A percentile compares a stretch with the other conserved stretches of the same genome.
Conservation (phyloP, 306 rosid genomes). For the Sesbania bispinosa region DNA sequence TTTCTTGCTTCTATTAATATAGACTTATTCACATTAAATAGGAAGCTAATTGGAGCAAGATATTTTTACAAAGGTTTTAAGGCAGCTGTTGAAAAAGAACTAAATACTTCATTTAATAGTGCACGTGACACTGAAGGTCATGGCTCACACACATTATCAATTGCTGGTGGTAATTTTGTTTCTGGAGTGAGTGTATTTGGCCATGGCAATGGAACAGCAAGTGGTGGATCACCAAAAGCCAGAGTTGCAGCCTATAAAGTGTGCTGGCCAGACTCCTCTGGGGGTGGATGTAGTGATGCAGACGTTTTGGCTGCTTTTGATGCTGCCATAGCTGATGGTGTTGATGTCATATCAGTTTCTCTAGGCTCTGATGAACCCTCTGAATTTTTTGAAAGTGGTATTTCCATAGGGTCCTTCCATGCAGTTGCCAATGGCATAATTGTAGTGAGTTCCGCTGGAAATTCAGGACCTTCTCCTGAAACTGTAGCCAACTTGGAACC, state of each 20-base stretch:
- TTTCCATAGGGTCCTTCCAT: conserved; percentile 60
- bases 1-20: background rate
- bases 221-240: conserved; percentile 85
- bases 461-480: conserved; percentile 34
- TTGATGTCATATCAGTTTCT: conserved; percentile 59
- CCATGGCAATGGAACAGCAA: conserved; percentile 67
- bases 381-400: background rate
- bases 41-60: conserved; percentile 87
- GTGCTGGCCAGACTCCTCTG: conserved; percentile 40
- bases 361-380: background rate
- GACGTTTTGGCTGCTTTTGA: conserved; percentile 76
- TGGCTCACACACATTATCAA: conserved; percentile 90
- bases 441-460: conserved; percentile 56
- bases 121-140: conserved; percentile 67
- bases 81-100: background rate
- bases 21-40: background rate
- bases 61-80: conserved; percentile 50
- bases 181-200: conserved; percentile 42
- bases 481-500: conserved; percentile 38
- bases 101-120: background rate
- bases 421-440: conserved; percentile 38
- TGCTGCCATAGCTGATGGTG: conserved; percentile 73
- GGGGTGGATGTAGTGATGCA: conserved; percentile 42
- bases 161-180: conserved; percentile 73
- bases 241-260: conserved; percentile 76